Conservation (phyloP, 2,329 filamentous ascomycete species). For the Biscogniauxia marginata region DNA sequence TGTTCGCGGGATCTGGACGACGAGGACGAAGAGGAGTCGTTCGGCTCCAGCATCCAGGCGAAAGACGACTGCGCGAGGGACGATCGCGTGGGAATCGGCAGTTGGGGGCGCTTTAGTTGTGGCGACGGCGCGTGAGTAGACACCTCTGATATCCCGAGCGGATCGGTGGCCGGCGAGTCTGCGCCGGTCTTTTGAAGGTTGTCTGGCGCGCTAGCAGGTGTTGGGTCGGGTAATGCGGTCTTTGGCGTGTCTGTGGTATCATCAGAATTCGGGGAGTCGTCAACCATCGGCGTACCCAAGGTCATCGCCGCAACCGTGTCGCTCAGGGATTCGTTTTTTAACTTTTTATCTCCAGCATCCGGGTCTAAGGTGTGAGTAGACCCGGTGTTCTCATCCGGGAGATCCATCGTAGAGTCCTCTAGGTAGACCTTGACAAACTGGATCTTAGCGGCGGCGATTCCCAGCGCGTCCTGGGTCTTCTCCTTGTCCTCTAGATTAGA, state of each 20-base stretch:
- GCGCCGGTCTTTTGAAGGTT: neutral
- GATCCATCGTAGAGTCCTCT: constrained; percentile 55
- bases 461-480: constrained; percentile 52
- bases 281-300: constrained; percentile 19
- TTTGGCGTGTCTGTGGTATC: constrained; percentile 7
- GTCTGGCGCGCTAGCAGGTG: neutral
- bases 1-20: constrained; percentile 9
- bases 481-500: constrained; percentile 48
- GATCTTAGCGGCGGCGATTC: constrained; percentile 60
- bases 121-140: neutral
- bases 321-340: constrained; percentile 22
- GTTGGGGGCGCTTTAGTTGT: constrained; percentile 28
- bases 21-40: constrained; percentile 34
- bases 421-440: constrained; percentile 64
- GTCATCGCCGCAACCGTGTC: constrained; percentile 29
- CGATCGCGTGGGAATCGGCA: constrained; percentile 59
- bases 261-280: constrained; percentile 14
- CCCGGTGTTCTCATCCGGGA: constrained; percentile 40
- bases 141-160: constrained; percentile 13
- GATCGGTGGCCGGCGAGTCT: constrained; percentile 22
- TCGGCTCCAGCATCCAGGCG: constrained; percentile 73
- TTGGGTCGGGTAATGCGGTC: neutral
- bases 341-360: constrained; percentile 1
- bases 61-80: constrained; percentile 73
- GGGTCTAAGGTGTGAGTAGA: constrained; percentile 9